Evolutionary conservation across 2,329 filamentous ascomycete species (phyloP).

Genomic region (Hypoxylon sp.): DNA sequence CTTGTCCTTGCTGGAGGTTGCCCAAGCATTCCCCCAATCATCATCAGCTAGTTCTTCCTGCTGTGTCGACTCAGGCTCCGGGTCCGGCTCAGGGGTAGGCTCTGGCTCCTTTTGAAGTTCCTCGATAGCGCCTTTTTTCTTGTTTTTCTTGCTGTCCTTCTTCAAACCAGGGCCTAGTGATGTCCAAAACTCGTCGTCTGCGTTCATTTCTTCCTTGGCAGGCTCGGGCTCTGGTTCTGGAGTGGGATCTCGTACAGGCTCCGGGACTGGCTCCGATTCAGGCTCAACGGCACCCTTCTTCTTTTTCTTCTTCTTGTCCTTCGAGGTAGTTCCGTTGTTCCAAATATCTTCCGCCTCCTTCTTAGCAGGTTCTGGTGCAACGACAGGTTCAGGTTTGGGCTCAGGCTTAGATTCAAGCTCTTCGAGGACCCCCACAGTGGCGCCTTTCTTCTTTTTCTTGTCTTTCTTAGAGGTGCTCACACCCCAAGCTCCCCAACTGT

Average conservation of each 20-base stretch:
- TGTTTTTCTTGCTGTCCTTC: slow-evolving; percentile 49
- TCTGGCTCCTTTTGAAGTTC: slow-evolving; percentile 44
- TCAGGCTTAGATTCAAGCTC: slow-evolving; percentile 42
- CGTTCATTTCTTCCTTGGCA: slow-evolving; percentile 43
- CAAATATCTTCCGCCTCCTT: slow-evolving; percentile 44
- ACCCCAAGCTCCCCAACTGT: slow-evolving; percentile 31
- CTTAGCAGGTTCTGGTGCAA: slow-evolving; percentile 21
- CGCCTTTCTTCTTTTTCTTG: slow-evolving; percentile 51
- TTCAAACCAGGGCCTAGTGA: slow-evolving; percentile 37
- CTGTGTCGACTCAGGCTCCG: slow-evolving; percentile 43
- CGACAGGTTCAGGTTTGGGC: slow-evolving; percentile 41
- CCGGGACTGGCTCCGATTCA: slow-evolving; percentile 30
- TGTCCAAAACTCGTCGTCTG: slow-evolving; percentile 41
- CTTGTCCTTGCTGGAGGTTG: slow-evolving; percentile 50
- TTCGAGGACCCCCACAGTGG: slow-evolving; percentile 23
- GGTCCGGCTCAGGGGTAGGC: slow-evolving; percentile 51
- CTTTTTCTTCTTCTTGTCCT: slow-evolving; percentile 52
- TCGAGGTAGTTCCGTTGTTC: slow-evolving; percentile 43
- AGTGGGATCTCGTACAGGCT: slow-evolving; percentile 30
- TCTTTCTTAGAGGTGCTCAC: slow-evolving; percentile 35
- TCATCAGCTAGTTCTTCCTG: slow-evolving; percentile 46
- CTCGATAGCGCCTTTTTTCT: slow-evolving; percentile 44
- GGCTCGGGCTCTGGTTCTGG: slow-evolving; percentile 40
- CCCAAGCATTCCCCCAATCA: slow-evolving; percentile 50
- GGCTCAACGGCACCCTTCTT: slow-evolving; percentile 46